Evolutionary conservation across 495 filamentous ascomycete species (phyloP), one percentile per base, ranked within the genome.

Genomic region (Podospora tetraspora): DNA sequence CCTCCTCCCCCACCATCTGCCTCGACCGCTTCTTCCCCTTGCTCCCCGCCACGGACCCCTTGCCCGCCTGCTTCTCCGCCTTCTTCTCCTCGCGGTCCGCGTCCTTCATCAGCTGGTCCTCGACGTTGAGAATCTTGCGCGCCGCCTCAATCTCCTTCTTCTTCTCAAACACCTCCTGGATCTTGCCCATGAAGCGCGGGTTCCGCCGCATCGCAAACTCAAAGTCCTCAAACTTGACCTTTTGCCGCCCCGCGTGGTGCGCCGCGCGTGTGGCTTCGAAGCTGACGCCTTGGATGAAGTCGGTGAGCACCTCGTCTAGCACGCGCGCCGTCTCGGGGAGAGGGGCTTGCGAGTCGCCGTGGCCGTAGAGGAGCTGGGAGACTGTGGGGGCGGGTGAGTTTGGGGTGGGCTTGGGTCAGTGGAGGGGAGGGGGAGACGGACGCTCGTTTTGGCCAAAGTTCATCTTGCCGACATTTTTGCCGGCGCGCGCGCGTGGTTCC

Each of bases 191-290:
- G 76, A 95, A 93, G 71, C 85, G 81, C 24, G 91, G 88, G 73
- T 97, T 95, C 37, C 89, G 86, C 34, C 96, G 87, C 64, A 97
- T 86, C 32, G 91, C 91, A 74, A 95, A 98, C 74, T 94, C 91
- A 83, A 98, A 96, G 77, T 99, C 95, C 70, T 99, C 95, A 66
- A 97, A 91, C 75, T 99, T 99, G 80, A 97, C 91, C 80, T 99
- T 99, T 73, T 94, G 91, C 8, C 95, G 88, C 3, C 92, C 88
- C 3, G 90, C 87, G 77, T 95, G 88, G 73, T 89, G 87, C 1
- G 95, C 95, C 70, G 88, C 88, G 24, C 90, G 86, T 27, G 91
- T 89, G 6, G 95, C 94, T 63, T 91, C 90, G 83, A 97, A 95
- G 82, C 91, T 93, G 67, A 95, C 85, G 76, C 93, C 92, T 67